Base-by-base conservation (phyloP, 495 filamentous ascomycete genomes). In the Podospora bellae-mahoneyi region DNA sequence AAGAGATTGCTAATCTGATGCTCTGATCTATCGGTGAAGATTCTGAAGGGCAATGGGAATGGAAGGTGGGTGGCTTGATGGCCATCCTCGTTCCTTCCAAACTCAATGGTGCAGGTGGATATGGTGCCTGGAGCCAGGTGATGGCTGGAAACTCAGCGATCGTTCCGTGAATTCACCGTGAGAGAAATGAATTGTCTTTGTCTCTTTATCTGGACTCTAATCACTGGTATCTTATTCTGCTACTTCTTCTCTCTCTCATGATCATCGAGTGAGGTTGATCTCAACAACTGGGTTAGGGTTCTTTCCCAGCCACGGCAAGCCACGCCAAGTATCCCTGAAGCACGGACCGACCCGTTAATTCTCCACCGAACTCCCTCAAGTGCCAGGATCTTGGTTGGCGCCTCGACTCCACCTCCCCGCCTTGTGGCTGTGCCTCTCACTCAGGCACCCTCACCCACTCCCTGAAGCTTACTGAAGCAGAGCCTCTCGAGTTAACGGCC, bases 401-500 rank as follows among this genome's bases (percentile, higher is more conserved):
- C 39, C 39, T 48, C 9, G 15, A 48, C 44, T 57, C 57, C 62
- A 56, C 26, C 58, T 60, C 68, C 67, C 68, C 68, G 61, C 71
- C 15, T 23, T 65, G 67, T 56, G 57, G 57, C 62, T 67, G 56
- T 48, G 39, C 15, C 39, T 48, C 5, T 48, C 39, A 48, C 39
- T 48, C 39, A 10, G 39, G 39, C 39, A 48, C 13, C 13, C 39
- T 39, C 34, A 39, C 15, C 9, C 39, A 48, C 39, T 48, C 39
- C 9, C 39, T 48, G 39, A 48, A 48, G 9, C 39, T 18, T 3
- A 48, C 39, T 61, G 59, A 32, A 32, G 26, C 18, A 32, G 59
- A 61, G 32, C 23, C 23, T 48, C 39, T 48, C 2, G 9, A 48
- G 7, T 16, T 13, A 5, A 48, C 39, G 39, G 39, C 39, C 39